These are phyloP conservation scores for Scheffersomyces cryptocercus DNA, from an alignment of 1,139 yeast genomes.

Conservation along the genomic window DNA sequence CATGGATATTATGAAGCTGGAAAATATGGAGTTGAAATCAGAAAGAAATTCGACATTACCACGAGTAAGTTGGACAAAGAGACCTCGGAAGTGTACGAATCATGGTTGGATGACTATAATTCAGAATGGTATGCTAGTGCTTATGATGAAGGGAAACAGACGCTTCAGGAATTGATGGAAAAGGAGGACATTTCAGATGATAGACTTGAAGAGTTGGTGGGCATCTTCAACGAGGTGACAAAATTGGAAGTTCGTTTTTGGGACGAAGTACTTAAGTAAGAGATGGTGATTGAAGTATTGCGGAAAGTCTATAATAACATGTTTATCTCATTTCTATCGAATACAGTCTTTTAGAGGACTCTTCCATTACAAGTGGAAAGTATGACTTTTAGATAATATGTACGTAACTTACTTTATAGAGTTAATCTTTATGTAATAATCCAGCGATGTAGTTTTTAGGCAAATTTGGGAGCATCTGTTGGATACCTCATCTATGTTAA, in stretches of 20 bases:
- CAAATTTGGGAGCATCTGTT: too few relatives aligned
- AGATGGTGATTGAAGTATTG: background rate
- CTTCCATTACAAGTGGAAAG: too few relatives aligned
- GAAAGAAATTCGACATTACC: conserved; percentile 10
- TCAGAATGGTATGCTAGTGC: conserved; percentile 60
- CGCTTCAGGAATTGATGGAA: conserved; percentile 46
- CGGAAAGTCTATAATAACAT: too few relatives aligned
- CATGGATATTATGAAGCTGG: conserved; percentile 70
- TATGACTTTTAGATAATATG: too few relatives aligned
- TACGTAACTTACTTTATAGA: too few relatives aligned
- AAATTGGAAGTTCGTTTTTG: conserved; percentile 64
- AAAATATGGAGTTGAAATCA: conserved; percentile 19
- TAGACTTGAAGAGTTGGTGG: conserved; percentile 53
- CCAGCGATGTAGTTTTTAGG: too few relatives aligned
- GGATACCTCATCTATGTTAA: too few relatives aligned
- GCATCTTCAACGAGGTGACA: conserved; percentile 60
- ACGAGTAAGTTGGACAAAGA: conserved; percentile 13
- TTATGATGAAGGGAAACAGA: conserved; percentile 45
- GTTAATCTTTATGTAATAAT: too few relatives aligned
- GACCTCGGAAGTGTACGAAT: conserved; percentile 38
- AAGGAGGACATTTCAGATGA: conserved; percentile 29
- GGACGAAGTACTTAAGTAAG: conserved; percentile 41
- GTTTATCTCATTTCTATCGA: background rate
- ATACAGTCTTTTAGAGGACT: background rate
- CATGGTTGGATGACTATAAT: conserved; percentile 65